These are phyloP conservation scores for Fusarium sambucinum DNA, from an alignment of 2,329 filamentous ascomycete genomes.

Conservation along the genomic window DNA sequence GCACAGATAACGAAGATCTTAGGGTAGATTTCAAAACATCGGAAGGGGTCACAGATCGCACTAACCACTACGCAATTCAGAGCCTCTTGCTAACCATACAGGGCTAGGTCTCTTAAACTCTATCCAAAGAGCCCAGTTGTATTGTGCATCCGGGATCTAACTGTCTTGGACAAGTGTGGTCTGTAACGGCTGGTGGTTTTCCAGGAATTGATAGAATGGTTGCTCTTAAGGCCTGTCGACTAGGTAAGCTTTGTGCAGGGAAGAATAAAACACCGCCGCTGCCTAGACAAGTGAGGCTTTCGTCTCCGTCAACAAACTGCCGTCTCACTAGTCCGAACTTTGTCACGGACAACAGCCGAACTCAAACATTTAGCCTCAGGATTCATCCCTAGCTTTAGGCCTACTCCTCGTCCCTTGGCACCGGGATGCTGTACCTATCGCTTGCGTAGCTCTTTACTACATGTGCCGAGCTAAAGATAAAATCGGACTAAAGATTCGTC, in stretches of 20 bases:
- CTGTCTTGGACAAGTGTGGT: neutral
- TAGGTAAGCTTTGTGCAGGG: neutral
- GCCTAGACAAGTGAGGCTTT: neutral
- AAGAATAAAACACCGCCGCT: neutral
- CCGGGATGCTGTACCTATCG: neutral
- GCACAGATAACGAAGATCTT: neutral
- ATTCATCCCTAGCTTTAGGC: neutral
- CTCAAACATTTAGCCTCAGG: rapidly evolving
- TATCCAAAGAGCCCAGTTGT: neutral
- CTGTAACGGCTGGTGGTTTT: neutral
- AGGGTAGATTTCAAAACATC: neutral
- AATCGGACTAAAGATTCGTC: neutral
- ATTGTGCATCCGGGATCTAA: neutral
- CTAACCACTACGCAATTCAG: neutral
- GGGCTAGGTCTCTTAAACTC: neutral
- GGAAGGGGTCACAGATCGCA: neutral
- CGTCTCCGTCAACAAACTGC: neutral
- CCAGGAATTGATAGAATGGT: neutral
- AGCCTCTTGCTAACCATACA: neutral
- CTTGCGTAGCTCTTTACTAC: neutral
- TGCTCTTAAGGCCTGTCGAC: neutral
- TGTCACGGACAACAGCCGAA: neutral
- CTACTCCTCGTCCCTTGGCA: neutral
- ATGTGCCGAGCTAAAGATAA: neutral
- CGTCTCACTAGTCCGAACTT: neutral